These are phyloP conservation scores for Mycena sp. DNA, from an alignment of 1,284 basidiomycete species.

Conservation along the genomic window DNA sequence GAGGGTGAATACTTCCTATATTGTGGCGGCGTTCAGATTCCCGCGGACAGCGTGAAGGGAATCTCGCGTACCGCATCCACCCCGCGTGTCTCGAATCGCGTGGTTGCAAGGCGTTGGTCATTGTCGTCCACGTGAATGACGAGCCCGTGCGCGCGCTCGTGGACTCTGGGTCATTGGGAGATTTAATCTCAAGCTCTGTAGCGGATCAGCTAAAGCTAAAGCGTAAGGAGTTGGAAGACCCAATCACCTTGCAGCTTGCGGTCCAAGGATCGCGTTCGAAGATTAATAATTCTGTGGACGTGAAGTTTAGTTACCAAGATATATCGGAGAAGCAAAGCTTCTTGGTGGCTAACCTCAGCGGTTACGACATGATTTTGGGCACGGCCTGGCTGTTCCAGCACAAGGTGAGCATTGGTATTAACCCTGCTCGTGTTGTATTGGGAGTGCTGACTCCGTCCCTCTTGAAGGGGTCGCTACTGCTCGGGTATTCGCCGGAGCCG, in stretches of 20 bases:
- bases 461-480: conserved; percentile 17
- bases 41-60: neutral
- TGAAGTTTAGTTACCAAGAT: conserved; percentile 11
- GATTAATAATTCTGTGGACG: too few relatives aligned
- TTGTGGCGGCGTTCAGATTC: conserved; percentile 18
- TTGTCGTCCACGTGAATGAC: conserved; percentile 13
- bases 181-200: neutral
- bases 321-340: conserved; percentile 3
- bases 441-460: conserved; percentile 15
- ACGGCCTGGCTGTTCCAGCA: conserved; percentile 24
- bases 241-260: too few relatives aligned
- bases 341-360: conserved; percentile 20
- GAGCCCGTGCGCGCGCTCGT: too few relatives aligned
- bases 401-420: conserved; percentile 8
- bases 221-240: neutral
- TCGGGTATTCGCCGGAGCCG: conserved; percentile 1
- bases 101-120: conserved; percentile 8
- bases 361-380: conserved; percentile 46
- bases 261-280: too few relatives aligned
- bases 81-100: neutral
- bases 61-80: neutral
- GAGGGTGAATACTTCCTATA: neutral
- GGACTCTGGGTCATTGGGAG: neutral
- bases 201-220: neutral
- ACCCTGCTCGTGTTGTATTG: conserved; percentile 14